Base-by-base conservation (phyloP, 139 green algal genomes). In the Zygnema circumcarinatum region DNA sequence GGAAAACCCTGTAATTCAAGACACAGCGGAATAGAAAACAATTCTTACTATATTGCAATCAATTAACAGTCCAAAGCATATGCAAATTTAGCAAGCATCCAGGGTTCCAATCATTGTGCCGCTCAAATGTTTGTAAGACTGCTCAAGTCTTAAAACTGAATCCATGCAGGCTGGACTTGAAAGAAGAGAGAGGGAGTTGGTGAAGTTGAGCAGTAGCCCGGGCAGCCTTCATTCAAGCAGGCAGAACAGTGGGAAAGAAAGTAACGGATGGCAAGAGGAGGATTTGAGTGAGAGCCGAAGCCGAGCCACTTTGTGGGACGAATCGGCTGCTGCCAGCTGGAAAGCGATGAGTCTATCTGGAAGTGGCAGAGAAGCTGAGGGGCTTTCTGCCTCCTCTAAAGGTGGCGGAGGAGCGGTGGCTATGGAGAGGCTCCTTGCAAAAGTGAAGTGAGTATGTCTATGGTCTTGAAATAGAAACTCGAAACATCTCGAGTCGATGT, bases 361-460 rank as follows among this genome's bases (percentile, higher is more conserved):
- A 62, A 62, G 47, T 62, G 7, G 7, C 47, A 62, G 47, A 62
- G 47, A 62, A 62, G 47, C 7, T 25, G 47, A 62, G 16, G 47
- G 47, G 47, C 16, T 16, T 7, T 7, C 16, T 16, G 47, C 47
- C 16, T 62, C 47, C 7, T 25, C 7, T 7, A 16, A 7, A 25
- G 47, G 47, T 25, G 69, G 69, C 20, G 75, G 75, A 11, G 38
- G 75, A 53, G 75, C 75, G 33, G 32, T 83, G 31, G 75, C 75
- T 74, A 38, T 52, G 75, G 75, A 83, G 32, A 2, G 75, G 20
- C 33, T 62, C 21, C 47, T 39, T 21, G 75, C 75, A 33, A 83
- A 83, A 83, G 75, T 83, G 3, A 83, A 7, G 75, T 83, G 11
- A 33, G 16, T 38, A 41, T 25, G 69, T 78, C 25, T n/a, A n/a